Evolutionary conservation across 148 eudicot species (phyloP), one percentile per base, ranked within the genome.

Genomic region (Camellia sinensis): DNA sequence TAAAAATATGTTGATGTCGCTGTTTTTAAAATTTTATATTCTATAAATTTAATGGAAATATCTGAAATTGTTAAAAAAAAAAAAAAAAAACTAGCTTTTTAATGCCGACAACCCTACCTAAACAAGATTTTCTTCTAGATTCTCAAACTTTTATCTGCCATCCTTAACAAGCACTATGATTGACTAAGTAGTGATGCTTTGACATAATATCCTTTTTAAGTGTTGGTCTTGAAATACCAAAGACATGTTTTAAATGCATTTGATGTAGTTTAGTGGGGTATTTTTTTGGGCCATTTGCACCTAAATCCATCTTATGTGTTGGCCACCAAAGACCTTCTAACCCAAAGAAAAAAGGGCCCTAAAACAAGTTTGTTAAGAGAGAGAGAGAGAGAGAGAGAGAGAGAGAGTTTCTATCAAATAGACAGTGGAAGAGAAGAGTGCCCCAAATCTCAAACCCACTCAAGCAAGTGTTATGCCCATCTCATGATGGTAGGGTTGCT

Each of bases 401-500:
- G 37, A 63, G 40, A 63, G 67, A 21, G 22, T 29, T 29, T 29
- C 37, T 29, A 29, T 29, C 37, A 29, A 29, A 29, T 29, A 29
- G 37, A 29, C 37, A 29, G 37, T 29, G 37, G 37, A 29, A 29
- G 37, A 29, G 37, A 29, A 29, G 37, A 29, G 37, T 29, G 37
- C 37, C 37, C 37, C 37, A 37, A 64, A 64, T 37, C 69, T 29
- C 45, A 9, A 9, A 22, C 44, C 45, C 69, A 66, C 44, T 37
- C 45, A 37, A 10, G 9, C 12, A 37, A 66, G 18, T 10, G 78
- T 77, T 57, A 74, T 17, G 3, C 68, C 22, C 17, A 29, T 78
- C 21, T 59, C 74, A 59, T 74, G 22, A 56, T 22, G 81, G 45
- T 57, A 70, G 81, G n/a, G 75, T 70, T 79, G 81, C 63, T 67